Evolutionary conservation across 306 rosid genomes (phyloP).

Genomic region (Lagenaria siceraria): DNA sequence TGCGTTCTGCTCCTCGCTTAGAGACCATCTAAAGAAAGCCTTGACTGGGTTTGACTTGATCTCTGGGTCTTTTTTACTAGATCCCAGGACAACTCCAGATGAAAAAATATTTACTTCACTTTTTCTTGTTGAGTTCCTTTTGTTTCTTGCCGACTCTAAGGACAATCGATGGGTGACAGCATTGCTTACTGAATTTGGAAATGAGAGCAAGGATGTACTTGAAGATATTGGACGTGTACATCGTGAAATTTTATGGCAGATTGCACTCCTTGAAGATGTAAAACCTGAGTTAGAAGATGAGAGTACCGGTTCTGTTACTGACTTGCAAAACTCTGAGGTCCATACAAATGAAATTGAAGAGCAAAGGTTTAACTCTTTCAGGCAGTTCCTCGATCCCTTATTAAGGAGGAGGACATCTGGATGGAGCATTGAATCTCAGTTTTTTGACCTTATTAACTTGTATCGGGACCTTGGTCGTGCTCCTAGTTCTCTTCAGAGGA

Average conservation of each 20-base stretch:
- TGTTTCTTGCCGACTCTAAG: constrained; percentile 92
- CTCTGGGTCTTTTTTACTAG: constrained; percentile 56
- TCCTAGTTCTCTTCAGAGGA: constrained; percentile 49
- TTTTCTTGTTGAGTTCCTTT: constrained; percentile 78
- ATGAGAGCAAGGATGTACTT: constrained; percentile 73
- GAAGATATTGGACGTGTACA: constrained; percentile 77
- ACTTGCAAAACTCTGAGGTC: constrained; percentile 51
- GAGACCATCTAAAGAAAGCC: constrained; percentile 68
- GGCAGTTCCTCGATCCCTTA: constrained; percentile 90
- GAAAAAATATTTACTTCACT: constrained; percentile 57
- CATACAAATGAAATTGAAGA: constrained; percentile 64
- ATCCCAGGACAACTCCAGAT: constrained; percentile 58
- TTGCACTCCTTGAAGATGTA: constrained; percentile 69
- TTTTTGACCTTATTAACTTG: constrained; percentile 76
- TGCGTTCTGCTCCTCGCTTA: constrained; percentile 77
- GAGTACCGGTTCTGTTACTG: constrained; percentile 44
- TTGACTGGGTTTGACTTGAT: constrained; percentile 44
- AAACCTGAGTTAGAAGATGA: constrained; percentile 63
- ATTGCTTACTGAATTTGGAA: constrained; percentile 79
- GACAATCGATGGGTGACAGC: constrained; percentile 93
- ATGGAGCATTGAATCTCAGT: constrained; percentile 88
- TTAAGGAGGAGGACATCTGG: constrained; percentile 78
- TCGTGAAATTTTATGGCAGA: constrained; percentile 85
- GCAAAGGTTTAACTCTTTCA: constrained; percentile 78
- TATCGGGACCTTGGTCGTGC: constrained; percentile 88